Evolutionary conservation across 805 yeast genomes (phyloP).

Genomic region (Phaffomyces thermotolerans): DNA sequence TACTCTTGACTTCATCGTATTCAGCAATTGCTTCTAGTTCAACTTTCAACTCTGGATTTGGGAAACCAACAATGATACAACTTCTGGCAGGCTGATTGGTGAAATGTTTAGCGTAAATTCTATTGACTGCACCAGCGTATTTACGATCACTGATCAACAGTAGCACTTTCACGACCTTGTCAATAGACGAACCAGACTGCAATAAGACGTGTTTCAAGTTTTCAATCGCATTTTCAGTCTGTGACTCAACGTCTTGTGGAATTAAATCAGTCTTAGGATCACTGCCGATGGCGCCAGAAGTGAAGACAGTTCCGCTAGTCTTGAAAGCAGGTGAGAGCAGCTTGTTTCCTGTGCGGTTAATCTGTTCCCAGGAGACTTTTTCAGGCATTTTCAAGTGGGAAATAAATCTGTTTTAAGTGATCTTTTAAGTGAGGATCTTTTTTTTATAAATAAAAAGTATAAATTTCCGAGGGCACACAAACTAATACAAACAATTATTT

Average conservation of each 20-base stretch:
- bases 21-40: conserved; percentile 46
- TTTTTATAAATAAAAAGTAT: too few relatives aligned
- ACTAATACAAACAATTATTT: too few relatives aligned
- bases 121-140: conserved; percentile 37
- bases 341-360: conserved; percentile 24
- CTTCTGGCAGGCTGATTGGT: conserved; percentile 46
- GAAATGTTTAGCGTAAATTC: conserved; percentile 39
- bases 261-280: conserved; percentile 34
- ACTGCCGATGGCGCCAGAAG: conserved; percentile 42
- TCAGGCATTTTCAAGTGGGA: too few relatives aligned
- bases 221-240: conserved; percentile 36
- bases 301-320: conserved; percentile 36
- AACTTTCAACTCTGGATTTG: conserved; percentile 41
- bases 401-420: too few relatives aligned
- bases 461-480: too few relatives aligned
- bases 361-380: conserved; percentile 30
- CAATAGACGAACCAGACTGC: conserved; percentile 39
- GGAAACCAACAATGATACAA: conserved; percentile 45
- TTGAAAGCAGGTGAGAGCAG: conserved; percentile 36
- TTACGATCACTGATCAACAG: conserved; percentile 39
- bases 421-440: too few relatives aligned
- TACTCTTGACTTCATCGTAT: conserved; percentile 10
- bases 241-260: conserved; percentile 37
- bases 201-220: conserved; percentile 36
- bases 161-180: conserved; percentile 41